These are phyloP conservation scores for Austroboletus olivaceoglutinosus DNA, from an alignment of 1,284 basidiomycete species.

Conservation along the genomic window DNA sequence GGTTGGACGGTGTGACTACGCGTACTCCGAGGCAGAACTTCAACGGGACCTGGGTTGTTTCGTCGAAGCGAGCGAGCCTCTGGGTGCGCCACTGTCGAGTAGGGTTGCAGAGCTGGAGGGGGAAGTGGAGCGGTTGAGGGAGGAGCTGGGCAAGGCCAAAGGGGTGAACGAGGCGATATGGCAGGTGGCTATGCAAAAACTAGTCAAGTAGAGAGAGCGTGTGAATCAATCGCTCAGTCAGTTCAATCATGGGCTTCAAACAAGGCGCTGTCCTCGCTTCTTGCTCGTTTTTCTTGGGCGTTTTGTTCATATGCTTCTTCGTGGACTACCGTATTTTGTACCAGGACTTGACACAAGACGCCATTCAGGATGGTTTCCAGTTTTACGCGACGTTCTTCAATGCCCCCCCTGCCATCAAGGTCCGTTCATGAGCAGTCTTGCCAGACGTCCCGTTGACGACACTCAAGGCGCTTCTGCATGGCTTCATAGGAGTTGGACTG, in stretches of 20 bases:
- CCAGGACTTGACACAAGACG: slow-evolving; percentile 57
- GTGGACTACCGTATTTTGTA: slow-evolving; percentile 84
- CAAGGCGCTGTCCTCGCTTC: slow-evolving; percentile 81
- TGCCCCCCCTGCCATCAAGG: slow-evolving; percentile 87
- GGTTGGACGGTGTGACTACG: slow-evolving; percentile 21
- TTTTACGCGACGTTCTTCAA: slow-evolving; percentile 91
- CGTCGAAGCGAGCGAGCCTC: slow-evolving; percentile 34
- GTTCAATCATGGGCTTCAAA: slow-evolving; percentile 70
- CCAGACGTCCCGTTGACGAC: slow-evolving; percentile 3
- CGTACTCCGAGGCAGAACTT: slow-evolving; percentile 53
- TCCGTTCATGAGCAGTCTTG: slow-evolving; percentile 30
- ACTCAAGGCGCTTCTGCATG: slow-evolving; percentile 76
- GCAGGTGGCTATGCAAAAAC: slow-evolving; percentile 70
- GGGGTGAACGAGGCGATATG: slow-evolving; percentile 89
- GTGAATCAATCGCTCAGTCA: slow-evolving; percentile 11
- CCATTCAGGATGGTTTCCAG: slow-evolving; percentile 72
- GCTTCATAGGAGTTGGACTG: slow-evolving; percentile 73
- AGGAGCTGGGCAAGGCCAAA: slow-evolving; percentile 77
- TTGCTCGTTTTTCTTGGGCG: slow-evolving; percentile 86
- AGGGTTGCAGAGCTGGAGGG: slow-evolving; percentile 68
- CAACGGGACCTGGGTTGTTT: slow-evolving; percentile 62
- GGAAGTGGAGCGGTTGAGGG: slow-evolving; percentile 63
- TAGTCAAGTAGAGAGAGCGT: slow-evolving; percentile 42
- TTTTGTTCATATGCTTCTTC: slow-evolving; percentile 85
- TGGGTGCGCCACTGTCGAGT: slow-evolving; percentile 45